Conservation (phyloP, 2,329 filamentous ascomycete genomes). For the Torrubiellomyces zombiae region DNA sequence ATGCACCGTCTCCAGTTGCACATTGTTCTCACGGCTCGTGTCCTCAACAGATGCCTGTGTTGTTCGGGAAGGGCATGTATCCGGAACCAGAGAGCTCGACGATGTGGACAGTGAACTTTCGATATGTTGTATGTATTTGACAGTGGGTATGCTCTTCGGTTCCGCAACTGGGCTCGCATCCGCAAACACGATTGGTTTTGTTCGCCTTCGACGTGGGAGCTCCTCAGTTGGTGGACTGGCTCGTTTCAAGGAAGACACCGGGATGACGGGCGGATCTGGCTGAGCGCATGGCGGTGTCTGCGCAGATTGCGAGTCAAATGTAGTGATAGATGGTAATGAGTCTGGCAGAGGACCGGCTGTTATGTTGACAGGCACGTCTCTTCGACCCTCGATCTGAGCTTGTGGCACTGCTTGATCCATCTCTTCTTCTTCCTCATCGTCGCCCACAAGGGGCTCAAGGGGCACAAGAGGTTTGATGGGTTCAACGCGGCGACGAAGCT, state of each 20-base stretch:
- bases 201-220: too few species aligned
- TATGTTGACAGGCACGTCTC: slow-evolving; percentile 12
- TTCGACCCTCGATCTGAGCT: too few species aligned
- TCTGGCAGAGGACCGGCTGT: slow-evolving; percentile 7
- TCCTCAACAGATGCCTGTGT: too few species aligned
- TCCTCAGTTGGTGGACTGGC: slow-evolving; percentile 1
- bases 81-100: slow-evolving; percentile 14
- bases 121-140: slow-evolving; percentile 7
- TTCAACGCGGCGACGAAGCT: too few species aligned
- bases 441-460: too few species aligned
- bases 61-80: slow-evolving; percentile 8
- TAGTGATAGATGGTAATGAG: slow-evolving; percentile 4
- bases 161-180: slow-evolving; percentile 3
- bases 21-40: not conserved
- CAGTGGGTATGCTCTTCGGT: slow-evolving; percentile 8
- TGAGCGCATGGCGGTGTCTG: slow-evolving; percentile 18
- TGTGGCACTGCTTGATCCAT: slow-evolving; percentile 16
- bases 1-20: too few species aligned
- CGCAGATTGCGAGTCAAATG: slow-evolving; percentile 2
- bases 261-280: slow-evolving; percentile 9
- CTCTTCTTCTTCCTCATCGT: slow-evolving; percentile 20
- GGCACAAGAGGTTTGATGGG: too few species aligned
- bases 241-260: slow-evolving; percentile 3
- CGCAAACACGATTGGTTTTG: too few species aligned
- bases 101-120: slow-evolving; percentile 11